phyloP scores from a whole-genome alignment of 2,329 filamentous ascomycete genomes.

The Trichoderma gracile region DNA sequence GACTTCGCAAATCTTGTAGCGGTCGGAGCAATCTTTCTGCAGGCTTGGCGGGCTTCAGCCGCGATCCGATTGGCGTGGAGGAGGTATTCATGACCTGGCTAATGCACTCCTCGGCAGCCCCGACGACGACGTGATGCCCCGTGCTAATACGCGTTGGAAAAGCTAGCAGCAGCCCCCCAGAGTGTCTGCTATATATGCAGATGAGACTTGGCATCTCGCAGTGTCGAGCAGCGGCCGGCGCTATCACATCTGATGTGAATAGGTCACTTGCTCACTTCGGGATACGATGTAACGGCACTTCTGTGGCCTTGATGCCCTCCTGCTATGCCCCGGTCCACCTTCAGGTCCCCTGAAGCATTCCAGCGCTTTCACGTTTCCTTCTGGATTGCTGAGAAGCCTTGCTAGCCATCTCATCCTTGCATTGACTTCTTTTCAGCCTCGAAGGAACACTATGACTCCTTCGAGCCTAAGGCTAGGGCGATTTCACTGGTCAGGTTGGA shows the following conservation, averaged over 20 bases:
- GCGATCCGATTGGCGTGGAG: not conserved
- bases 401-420: not conserved
- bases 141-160: not conserved
- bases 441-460: slow-evolving; percentile 5
- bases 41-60: not conserved
- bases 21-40: not conserved
- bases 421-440: not conserved
- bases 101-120: not conserved
- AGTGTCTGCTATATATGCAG: not conserved
- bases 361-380: not conserved
- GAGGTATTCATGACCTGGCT: not conserved
- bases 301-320: not conserved
- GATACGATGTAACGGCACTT: not conserved
- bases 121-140: not conserved
- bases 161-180: not conserved
- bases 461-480: not conserved
- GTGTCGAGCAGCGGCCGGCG: not conserved
- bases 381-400: not conserved
- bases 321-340: not conserved
- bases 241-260: not conserved
- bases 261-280: not conserved
- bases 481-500: not conserved
- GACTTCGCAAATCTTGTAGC: not conserved
- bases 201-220: not conserved
- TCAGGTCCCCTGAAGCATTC: not conserved